Conservation (phyloP, 805 yeast genomes). For the Hanseniaspora jakobsenii region DNA sequence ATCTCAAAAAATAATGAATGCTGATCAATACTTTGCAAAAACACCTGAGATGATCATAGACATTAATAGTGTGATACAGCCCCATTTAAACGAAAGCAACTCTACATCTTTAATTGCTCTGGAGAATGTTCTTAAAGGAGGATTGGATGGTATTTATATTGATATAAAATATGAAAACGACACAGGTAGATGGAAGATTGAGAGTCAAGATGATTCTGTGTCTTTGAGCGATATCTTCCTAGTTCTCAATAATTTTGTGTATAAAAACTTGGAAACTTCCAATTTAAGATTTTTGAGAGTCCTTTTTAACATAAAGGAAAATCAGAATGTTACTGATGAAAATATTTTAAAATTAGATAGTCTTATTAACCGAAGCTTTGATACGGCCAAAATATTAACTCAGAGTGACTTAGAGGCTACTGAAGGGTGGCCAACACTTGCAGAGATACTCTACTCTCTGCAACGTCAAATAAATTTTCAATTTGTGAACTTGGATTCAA, state of each 20-base stretch:
- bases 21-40: neutral
- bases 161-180: conserved; percentile 3
- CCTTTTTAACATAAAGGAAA: conserved; percentile 1
- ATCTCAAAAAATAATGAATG: neutral
- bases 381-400: neutral
- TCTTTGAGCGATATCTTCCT: neutral
- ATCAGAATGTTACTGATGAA: neutral
- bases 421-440: conserved; percentile 5
- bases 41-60: conserved; percentile 2
- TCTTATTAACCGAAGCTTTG: neutral
- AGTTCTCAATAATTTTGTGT: neutral
- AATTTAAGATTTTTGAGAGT: conserved; percentile 1
- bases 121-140: conserved; percentile 1
- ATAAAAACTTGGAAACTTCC: neutral
- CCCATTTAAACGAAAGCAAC: neutral
- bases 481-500: conserved; percentile 2
- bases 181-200: neutral
- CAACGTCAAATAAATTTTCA: conserved; percentile 5
- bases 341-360: neutral
- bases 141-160: conserved; percentile 2
- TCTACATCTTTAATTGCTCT: neutral
- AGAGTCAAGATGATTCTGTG: neutral
- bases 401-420: neutral
- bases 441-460: neutral
- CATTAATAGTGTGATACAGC: neutral